Evolutionary conservation across 805 yeast genomes (phyloP).

Genomic region (Pachysolen tannophilus): DNA sequence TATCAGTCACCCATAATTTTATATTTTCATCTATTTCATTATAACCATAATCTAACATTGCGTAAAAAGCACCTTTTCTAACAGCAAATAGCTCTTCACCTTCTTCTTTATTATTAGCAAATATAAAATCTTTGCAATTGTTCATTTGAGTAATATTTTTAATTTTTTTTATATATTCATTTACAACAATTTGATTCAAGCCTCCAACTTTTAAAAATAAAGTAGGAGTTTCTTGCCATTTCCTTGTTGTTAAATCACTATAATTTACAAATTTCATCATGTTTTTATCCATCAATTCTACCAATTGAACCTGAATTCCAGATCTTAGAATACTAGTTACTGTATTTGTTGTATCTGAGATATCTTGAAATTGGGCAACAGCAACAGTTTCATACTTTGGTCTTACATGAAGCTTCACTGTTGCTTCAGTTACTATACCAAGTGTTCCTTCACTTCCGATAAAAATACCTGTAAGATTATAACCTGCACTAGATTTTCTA

Average conservation of each 20-base stretch:
- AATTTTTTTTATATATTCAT: constrained; percentile 37
- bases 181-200: constrained; percentile 24
- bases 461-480: constrained; percentile 54
- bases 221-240: constrained; percentile 54
- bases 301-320: constrained; percentile 55
- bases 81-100: constrained; percentile 60
- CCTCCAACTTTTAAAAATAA: constrained; percentile 28
- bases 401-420: constrained; percentile 48
- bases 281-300: constrained; percentile 54
- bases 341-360: constrained; percentile 56
- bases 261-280: constrained; percentile 53
- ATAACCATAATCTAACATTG: constrained; percentile 43
- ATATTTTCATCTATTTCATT: constrained; percentile 25
- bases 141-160: constrained; percentile 31
- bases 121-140: constrained; percentile 38
- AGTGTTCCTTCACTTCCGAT: constrained; percentile 65
- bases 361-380: constrained; percentile 52
- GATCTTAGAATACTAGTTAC: constrained; percentile 44
- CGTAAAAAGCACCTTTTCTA: constrained; percentile 50
- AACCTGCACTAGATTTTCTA: constrained; percentile 62
- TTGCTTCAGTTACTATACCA: constrained; percentile 61
- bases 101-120: constrained; percentile 48
- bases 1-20: constrained; percentile 35
- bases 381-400: constrained; percentile 53
- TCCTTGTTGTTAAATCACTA: constrained; percentile 37